A percentile compares a stretch with the other conserved stretches of the same genome.
phyloP scores from a whole-genome alignment of 495 filamentous ascomycete species.

The Aspergillus indologenus region DNA sequence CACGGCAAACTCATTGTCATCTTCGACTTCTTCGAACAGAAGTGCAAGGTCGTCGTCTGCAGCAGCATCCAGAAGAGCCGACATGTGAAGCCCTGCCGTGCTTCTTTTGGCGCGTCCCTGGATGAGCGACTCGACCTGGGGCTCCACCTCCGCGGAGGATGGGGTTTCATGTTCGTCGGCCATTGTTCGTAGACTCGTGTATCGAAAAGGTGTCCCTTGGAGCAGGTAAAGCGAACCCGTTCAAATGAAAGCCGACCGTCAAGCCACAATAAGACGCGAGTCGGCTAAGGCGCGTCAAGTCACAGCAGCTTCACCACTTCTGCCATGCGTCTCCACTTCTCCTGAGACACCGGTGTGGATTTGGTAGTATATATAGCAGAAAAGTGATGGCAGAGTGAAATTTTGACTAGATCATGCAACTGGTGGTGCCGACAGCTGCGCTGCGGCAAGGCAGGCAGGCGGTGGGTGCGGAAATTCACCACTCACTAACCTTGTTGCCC shows the following conservation, averaged over 20 bases:
- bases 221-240: neutral
- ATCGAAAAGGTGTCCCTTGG: neutral
- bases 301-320: neutral
- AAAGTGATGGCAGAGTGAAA: neutral
- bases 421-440: conserved; percentile 1
- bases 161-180: conserved; percentile 31
- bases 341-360: neutral
- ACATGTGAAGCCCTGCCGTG: conserved; percentile 84
- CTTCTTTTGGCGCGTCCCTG: conserved; percentile 74
- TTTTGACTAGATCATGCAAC: neutral
- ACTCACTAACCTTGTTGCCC: neutral
- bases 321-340: neutral
- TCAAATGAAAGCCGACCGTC: neutral
- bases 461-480: neutral
- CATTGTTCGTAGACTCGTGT: conserved; percentile 14
- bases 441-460: neutral
- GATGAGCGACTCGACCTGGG: conserved; percentile 68
- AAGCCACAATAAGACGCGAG: neutral
- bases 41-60: conserved; percentile 76
- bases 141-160: conserved; percentile 38
- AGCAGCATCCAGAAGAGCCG: conserved; percentile 71
- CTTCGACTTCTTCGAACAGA: conserved; percentile 80
- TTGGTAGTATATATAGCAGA: neutral
- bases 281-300: neutral
- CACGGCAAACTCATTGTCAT: conserved; percentile 76